Base-by-base conservation (phyloP, 1,284 basidiomycete species). In the Ustilago curta region DNA sequence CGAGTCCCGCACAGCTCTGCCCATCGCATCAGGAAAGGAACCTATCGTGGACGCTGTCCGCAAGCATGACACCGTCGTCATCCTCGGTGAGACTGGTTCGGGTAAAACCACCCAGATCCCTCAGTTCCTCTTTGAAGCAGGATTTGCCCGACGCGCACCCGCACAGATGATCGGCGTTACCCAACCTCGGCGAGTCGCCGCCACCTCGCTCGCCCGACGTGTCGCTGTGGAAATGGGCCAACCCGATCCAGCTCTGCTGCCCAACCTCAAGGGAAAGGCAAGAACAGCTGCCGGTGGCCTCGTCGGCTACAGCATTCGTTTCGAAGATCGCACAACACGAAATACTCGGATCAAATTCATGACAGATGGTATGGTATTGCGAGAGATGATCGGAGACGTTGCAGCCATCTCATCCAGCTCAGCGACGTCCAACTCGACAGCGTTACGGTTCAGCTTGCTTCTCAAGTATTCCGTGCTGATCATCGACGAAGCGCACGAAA, bases 401-500 rank as follows among this genome's bases (percentile, higher is more conserved):
- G 60, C 61, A 31, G 44, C 57, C 8, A 12, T 21, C 0, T 32
- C 52, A 6, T 51, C 66, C 6, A 48, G 9, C 18, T 52, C 51
- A 23, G 47, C 42, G 29, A 8, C 47, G 7, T 23, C 48, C 4
- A 29, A 40, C 8, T 44, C 59, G 9, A 42, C 56, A 7, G 45
- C 61, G 16, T 48, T 77, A 19, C 59, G 43, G 12, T 74, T 65
- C 42, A 63, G 58, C 81, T 86, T 92, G n/a, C 87, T 98, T 51
- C 90, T 90, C 58, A 90, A 89, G 49, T 99, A 98, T 86, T 93
- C 92, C 79, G 90, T 96, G 16, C 88, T 99, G 61, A 89, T 99
- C 69, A 91, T 99, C 55, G 96, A 99, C 83, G 96, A 99, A 84
- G 96, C 96, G 2, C 97, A 99, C 86, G 96, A 99, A 83, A 90